Evolutionary conservation across 768 basidiomycete genomes (phyloP), one percentile per base, ranked within the genome.

Genomic region (Trametes cubensis): DNA sequence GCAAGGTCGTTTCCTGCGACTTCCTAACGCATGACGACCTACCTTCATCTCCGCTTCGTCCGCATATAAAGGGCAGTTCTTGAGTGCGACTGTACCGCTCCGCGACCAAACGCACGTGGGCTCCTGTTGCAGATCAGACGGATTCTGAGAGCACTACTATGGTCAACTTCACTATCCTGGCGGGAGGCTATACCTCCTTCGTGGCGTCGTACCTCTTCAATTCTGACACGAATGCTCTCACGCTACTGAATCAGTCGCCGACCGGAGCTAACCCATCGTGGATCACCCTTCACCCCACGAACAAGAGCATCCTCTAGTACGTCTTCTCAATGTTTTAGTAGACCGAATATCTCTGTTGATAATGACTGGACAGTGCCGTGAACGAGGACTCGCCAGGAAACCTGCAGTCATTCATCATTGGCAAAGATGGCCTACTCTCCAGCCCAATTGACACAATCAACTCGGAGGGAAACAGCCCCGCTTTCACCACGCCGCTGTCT

Each of bases 91-190:
- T 23, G 11, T n/a, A 14, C 26, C 8, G 25, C 48, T 34, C 34
- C 34, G 34, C 34, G 34, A 34, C 10, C 10, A 34, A 2, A 34
- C 34, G 34, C 34, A 34, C 34, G 34, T 34, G 34, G 34, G 10
- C 34, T 34, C 34, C 34, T 34, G 34, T 10, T 2, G 34, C 34
- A 34, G 4, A 34, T 34, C 34, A 34, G 5, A 34, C 34, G 10
- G 6, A 11, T 34, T 34, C 34, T 11, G 10, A 34, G 34, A 6
- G 34, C 34, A 53, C 20, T n/a, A n/a, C n/a, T 46, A 89, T 89
- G 88, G 87, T 89, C 66, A 79, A 83, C 57, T 84, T 86, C 69
- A 86, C 79, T 4, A 86, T 90, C 63, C 78, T 89, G 39, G 88
- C 88, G 30, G 87, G 88, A 38, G 87, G 87, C 17, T 89, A 83